A percentile compares a stretch with the other conserved stretches of the same genome.
phyloP scores from a whole-genome alignment of 2,329 filamentous ascomycete species.

The Diaporthe australafricana region DNA sequence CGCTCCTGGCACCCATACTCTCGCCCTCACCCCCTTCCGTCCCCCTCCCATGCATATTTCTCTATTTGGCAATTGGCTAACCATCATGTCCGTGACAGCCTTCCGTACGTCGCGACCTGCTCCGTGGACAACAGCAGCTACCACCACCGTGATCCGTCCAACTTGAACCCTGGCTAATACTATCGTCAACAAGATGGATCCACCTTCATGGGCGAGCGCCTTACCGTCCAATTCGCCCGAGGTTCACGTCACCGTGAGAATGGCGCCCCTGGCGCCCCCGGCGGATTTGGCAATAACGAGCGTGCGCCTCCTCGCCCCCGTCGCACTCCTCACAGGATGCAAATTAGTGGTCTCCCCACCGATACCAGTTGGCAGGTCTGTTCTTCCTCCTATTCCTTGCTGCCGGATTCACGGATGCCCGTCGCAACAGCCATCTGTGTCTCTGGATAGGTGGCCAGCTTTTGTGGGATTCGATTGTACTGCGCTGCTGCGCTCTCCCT shows the following conservation, averaged over 20 bases:
- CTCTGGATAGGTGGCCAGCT: constrained; percentile 38
- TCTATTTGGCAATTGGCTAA: constrained; percentile 40
- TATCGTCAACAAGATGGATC: constrained; percentile 79
- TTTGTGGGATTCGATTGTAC: constrained; percentile 35
- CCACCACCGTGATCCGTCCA: constrained; percentile 38
- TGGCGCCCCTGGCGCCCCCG: constrained; percentile 34
- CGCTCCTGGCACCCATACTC: constrained; percentile 35
- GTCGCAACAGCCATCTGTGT: constrained; percentile 33
- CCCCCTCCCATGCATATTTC: constrained; percentile 38
- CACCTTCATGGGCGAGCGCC: constrained; percentile 96
- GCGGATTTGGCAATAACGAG: constrained; percentile 63
- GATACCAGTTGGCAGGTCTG: constrained; percentile 99
- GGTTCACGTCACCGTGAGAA: constrained; percentile 73
- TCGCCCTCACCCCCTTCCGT: constrained; percentile 40
- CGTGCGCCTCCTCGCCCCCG: constrained; percentile 79
- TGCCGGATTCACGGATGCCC: constrained; percentile 56
- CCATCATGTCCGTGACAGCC: constrained; percentile 54
- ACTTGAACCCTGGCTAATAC: constrained; percentile 51
- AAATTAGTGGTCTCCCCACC: constrained; percentile 94
- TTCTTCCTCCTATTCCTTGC: constrained; percentile 71
- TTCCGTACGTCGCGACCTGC: constrained; percentile 66
- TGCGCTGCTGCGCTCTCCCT: constrained; percentile 13
- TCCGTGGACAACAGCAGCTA: constrained; percentile 46
- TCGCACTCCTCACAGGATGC: constrained; percentile 96
- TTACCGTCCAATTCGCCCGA: constrained; percentile 98